Base-by-base conservation (phyloP, 768 basidiomycete genomes). In the Russula lepida region DNA sequence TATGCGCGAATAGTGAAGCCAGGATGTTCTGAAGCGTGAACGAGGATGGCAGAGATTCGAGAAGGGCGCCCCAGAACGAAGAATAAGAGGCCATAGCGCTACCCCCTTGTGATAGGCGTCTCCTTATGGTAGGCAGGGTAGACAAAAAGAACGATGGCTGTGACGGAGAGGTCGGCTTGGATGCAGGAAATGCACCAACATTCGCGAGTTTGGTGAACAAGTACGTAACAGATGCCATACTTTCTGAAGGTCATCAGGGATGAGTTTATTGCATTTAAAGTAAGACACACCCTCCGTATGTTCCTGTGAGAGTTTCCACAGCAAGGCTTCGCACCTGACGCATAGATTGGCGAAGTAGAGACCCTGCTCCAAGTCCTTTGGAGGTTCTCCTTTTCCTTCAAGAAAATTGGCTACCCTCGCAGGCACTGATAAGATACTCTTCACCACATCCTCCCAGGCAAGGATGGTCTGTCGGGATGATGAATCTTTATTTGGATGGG, bases 371-470 rank as follows among this genome's bases (percentile, higher is more conserved):
- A 97, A 72, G 19, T 64, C 69, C 19, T 67, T 61, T 1, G 86
- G 86, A 2, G 80, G 67, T 4, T 66, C 68, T 30, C 68, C 68
- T 49, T 74, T 74, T 23, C 74, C 76, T 30, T 76, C 80, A 35
- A 84, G 70, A 2, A 81, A 79, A 73, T 98, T 97, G 25, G 88
- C 85, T 8, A 88, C 82, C 71, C 84, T 92, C n/a, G 77, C 76
- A 35, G 95, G 92, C 8, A 95, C 72, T 17, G 82, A 77, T 53
- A 85, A 76, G 2, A 85, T 56, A 60, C 82, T 79, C 33, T 81
- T 82, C 25, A 94, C 81, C 64, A 79, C 83, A 65, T 92, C 87
- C 65, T 90, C 88, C 94, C 94, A 97, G 48, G 69, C 67, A 23
- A 80, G 41, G 28, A 7, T 67, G 43, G 69, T 70, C 59, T 71